Percentiles rank a stretch among this genome's conserved stretches.
phyloP scores from a whole-genome alignment of 1,284 basidiomycete genomes.

The Pisolithus thermaeus region DNA sequence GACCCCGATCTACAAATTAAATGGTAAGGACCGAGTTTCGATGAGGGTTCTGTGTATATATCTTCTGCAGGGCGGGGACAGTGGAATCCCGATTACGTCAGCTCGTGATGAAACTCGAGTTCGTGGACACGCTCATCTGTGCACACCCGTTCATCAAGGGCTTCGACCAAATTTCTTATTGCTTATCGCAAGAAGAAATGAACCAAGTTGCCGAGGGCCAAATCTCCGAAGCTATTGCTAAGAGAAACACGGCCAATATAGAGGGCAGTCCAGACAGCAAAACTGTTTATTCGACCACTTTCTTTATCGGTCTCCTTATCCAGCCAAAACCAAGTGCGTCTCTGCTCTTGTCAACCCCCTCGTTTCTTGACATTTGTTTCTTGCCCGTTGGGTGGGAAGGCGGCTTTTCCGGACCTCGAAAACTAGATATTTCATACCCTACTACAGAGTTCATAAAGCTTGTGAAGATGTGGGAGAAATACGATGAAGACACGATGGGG shows the following conservation, averaged over 20 bases:
- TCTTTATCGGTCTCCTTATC: constrained; percentile 94
- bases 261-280: constrained; percentile 73
- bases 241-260: constrained; percentile 76
- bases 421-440: constrained; percentile 94
- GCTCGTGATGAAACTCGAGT: constrained; percentile 96
- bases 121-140: constrained; percentile 84
- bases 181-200: constrained; percentile 82
- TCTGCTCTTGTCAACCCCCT: constrained; percentile 11
- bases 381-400: constrained; percentile 36
- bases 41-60: constrained; percentile 14
- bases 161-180: constrained; percentile 84
- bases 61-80: constrained; percentile 70
- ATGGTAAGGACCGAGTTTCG: constrained; percentile 57
- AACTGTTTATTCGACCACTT: constrained; percentile 87
- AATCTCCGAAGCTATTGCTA: constrained; percentile 64
- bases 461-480: constrained; percentile 96
- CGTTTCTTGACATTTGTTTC: constrained; percentile 14
- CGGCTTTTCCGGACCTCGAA: constrained; percentile 65
- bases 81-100: constrained; percentile 97
- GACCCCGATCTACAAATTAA: constrained; percentile 86
- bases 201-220: constrained; percentile 88
- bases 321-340: constrained; percentile 84
- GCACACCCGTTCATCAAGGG: constrained; percentile 97
- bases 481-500: constrained; percentile 89
- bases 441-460: constrained; percentile 94